A percentile compares a stretch with the other conserved stretches of the same genome.
phyloP scores from a whole-genome alignment of 2,329 filamentous ascomycete genomes.

The Fusarium falciforme region DNA sequence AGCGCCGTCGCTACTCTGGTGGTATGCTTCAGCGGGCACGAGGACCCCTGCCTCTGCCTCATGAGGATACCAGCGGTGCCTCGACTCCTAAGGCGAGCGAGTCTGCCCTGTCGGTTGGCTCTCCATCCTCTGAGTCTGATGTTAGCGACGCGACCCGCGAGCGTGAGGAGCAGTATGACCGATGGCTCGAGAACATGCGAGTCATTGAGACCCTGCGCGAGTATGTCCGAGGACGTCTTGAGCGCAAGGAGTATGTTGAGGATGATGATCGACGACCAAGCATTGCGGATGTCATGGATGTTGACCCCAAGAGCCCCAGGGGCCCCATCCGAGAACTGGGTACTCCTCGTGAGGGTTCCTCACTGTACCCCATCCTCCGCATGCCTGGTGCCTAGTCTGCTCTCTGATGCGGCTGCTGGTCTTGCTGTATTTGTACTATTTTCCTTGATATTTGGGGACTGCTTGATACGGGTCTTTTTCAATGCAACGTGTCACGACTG shows the following conservation, averaged over 20 bases:
- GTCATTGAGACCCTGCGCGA: conserved; percentile 71
- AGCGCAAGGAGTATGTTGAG: conserved; percentile 64
- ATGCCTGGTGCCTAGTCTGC: conserved; percentile 49
- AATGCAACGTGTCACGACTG: conserved; percentile 6
- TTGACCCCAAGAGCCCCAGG: conserved; percentile 49
- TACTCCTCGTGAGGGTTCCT: conserved; percentile 46
- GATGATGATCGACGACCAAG: conserved; percentile 31
- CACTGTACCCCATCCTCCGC: conserved; percentile 56
- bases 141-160: conserved; percentile 63
- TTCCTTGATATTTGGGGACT: conserved; percentile 9
- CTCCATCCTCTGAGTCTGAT: conserved; percentile 67
- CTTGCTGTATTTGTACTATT: conserved; percentile 40
- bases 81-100: conserved; percentile 59
- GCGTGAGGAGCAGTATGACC: conserved; percentile 71
- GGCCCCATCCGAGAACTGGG: conserved; percentile 40
- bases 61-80: conserved; percentile 52
- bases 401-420: conserved; percentile 16
- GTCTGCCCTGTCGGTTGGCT: conserved; percentile 60
- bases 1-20: conserved; percentile 73
- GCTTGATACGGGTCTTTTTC: not conserved
- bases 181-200: conserved; percentile 74
- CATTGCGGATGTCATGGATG: conserved; percentile 51
- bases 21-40: conserved; percentile 73
- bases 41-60: conserved; percentile 54
- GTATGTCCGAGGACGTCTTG: conserved; percentile 68